Percentiles rank a stretch among this genome's conserved stretches.
Evolutionary conservation across 768 basidiomycete species (phyloP).

Genomic region (Xanthoconium stramineum): DNA sequence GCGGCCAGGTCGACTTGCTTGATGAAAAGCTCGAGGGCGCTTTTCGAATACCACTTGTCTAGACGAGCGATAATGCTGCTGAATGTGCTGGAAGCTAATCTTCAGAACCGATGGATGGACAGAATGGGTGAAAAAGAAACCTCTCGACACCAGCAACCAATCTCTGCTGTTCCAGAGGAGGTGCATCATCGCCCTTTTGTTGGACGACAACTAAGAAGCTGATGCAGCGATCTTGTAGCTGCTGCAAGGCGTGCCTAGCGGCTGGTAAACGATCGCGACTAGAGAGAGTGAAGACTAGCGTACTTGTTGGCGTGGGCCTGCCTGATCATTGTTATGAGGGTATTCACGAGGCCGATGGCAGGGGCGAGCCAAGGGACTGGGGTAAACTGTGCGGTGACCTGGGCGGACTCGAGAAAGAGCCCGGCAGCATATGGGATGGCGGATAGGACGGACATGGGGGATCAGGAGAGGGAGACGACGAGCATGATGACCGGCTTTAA

Average conservation of each 20-base stretch:
- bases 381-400: constrained; percentile 44
- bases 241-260: constrained; percentile 39
- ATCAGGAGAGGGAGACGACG: neutral
- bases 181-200: constrained; percentile 30
- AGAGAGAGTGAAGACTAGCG: neutral
- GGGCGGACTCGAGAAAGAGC: constrained; percentile 29
- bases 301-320: constrained; percentile 50
- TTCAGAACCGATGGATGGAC: constrained; percentile 7
- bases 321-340: constrained; percentile 45
- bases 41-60: constrained; percentile 42
- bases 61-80: constrained; percentile 38
- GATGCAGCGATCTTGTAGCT: constrained; percentile 47
- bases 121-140: constrained; percentile 13
- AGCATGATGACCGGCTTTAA: constrained; percentile 2
- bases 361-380: constrained; percentile 48
- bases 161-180: constrained; percentile 30
- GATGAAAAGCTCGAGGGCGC: constrained; percentile 40
- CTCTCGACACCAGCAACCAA: constrained; percentile 34
- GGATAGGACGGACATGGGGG: constrained; percentile 14
- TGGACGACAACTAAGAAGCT: constrained; percentile 39
- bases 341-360: constrained; percentile 39
- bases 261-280: constrained; percentile 1
- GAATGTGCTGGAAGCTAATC: constrained; percentile 26
- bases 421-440: constrained; percentile 9
- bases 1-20: constrained; percentile 42